Base-by-base conservation (phyloP, 2,329 filamentous ascomycete species). In the Ophioceras dolichostomum region DNA sequence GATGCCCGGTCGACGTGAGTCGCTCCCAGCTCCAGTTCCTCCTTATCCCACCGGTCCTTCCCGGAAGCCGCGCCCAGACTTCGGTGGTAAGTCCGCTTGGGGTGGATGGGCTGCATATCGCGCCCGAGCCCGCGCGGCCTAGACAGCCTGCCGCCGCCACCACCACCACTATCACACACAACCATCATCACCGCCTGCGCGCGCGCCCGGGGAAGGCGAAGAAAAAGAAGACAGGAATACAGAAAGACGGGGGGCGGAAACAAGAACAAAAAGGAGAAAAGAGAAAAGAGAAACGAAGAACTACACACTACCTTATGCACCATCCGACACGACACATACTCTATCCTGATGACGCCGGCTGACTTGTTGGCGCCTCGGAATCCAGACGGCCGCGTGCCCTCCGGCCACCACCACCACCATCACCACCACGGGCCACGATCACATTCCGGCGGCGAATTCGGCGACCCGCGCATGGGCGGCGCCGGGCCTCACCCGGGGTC, bases 381-480 rank as follows among this genome's bases (percentile, higher is more conserved):
- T 38, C 39, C 59, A 87, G 86, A 87, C 60, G 74, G 79, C 52
- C 83, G 86, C 49, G 70, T 77, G 62, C 66, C 71, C 47, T 69
- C 75, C 47, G 66, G 67, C 45, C 66, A n/a, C n/a, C n/a, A n/a
- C n/a, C n/a, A n/a, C n/a, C n/a, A n/a, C n/a, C n/a, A n/a, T n/a
- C n/a, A n/a, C n/a, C n/a, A n/a, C n/a, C n/a, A 77, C 42, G 64
- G 64, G 37, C 72, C 82, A 52, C 81, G 86, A 60, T 81, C 88
- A 58, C 84, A 89, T 60, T 88, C 86, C 41, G 71, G 87, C 54
- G 81, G 80, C 66, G 87, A 93, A 58, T 88, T 83, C 62, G 83
- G 71, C 50, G 70, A 91, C 48, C 70, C 76, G 54, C 76, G n/a
- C n/a, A n/a, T n/a, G n/a, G n/a, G n/a, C n/a, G n/a, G 78, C 49